These are phyloP conservation scores for Crepidotus variabilis DNA, from an alignment of 768 basidiomycete genomes.

Conservation along the genomic window DNA sequence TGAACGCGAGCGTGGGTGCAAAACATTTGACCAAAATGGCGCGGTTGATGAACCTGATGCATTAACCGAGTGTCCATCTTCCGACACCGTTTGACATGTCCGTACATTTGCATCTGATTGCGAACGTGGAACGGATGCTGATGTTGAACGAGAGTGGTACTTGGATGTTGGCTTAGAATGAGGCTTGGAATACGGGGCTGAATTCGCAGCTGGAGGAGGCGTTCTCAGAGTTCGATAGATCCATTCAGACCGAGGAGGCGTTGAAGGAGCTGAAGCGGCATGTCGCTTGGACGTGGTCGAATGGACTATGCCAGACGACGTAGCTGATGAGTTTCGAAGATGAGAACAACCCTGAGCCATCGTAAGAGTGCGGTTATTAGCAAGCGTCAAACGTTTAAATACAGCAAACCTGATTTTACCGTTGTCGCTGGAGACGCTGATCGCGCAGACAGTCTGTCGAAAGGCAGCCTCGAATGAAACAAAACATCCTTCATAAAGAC, in stretches of 20 bases:
- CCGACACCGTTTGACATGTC: background rate
- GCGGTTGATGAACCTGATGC: constrained; percentile 12
- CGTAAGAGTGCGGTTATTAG: background rate
- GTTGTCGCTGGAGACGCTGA: constrained; percentile 4
- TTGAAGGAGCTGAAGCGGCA: constrained; percentile 14
- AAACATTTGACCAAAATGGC: constrained; percentile 36
- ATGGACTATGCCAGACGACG: background rate
- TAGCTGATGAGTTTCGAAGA: background rate
- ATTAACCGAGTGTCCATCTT: background rate
- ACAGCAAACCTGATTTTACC: constrained; percentile 7
- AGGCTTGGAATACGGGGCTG: constrained; percentile 16
- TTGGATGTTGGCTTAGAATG: constrained; percentile 26
- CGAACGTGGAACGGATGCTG: constrained; percentile 24
- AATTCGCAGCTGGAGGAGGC: constrained; percentile 18
- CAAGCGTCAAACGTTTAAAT: background rate
- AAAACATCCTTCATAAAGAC: constrained; percentile 15
- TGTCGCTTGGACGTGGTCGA: background rate
- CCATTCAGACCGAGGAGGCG: constrained; percentile 37
- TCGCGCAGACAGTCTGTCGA: constrained; percentile 1
- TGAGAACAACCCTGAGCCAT: background rate
- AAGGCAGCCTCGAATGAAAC: constrained; percentile 1
- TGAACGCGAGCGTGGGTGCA: constrained; percentile 31
- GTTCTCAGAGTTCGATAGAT: constrained; percentile 42
- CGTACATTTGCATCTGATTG: constrained; percentile 17
- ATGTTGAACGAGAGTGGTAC: constrained; percentile 19